phyloP scores from a whole-genome alignment of 495 filamentous ascomycete species.

The Penicillium psychrofluorescens region DNA sequence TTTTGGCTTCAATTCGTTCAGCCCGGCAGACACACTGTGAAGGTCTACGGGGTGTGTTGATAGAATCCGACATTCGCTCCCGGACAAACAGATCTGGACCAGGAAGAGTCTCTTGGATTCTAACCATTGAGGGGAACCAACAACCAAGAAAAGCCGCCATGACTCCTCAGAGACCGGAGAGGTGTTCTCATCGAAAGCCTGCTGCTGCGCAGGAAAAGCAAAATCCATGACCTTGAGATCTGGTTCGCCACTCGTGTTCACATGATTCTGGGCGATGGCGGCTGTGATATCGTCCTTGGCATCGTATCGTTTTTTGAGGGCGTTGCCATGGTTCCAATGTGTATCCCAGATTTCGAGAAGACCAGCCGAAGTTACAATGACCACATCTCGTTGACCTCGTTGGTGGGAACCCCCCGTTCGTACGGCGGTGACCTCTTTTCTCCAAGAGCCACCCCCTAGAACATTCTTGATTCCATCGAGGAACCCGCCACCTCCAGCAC shows the following conservation, averaged over 20 bases:
- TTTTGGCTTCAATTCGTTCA: constrained; percentile 48
- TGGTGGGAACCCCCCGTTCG: constrained; percentile 58
- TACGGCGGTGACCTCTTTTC: constrained; percentile 71
- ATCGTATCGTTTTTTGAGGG: constrained; percentile 45
- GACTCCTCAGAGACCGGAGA: constrained; percentile 14
- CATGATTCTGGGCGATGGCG: constrained; percentile 8
- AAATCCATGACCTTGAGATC: constrained; percentile 33
- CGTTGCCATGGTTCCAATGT: constrained; percentile 67
- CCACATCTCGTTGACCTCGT: constrained; percentile 76
- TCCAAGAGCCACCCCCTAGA: constrained; percentile 55
- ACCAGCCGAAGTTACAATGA: constrained; percentile 68
- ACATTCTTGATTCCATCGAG: constrained; percentile 71
- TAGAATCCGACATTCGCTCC: constrained; percentile 17
- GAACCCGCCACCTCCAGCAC: constrained; percentile 46
- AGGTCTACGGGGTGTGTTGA: constrained; percentile 23
- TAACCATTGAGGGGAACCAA: constrained; percentile 14
- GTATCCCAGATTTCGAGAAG: constrained; percentile 78
- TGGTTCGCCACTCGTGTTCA: constrained; percentile 22
- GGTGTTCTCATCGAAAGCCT: constrained; percentile 6
- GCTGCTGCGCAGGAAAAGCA: constrained; percentile 15
- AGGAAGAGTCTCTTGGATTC: constrained; percentile 20
- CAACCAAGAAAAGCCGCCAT: constrained; percentile 26
- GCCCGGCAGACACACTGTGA: constrained; percentile 11
- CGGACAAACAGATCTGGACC: constrained; percentile 20
- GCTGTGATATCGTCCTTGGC: constrained; percentile 30